A percentile compares a stretch with the other conserved stretches of the same genome.
phyloP scores from a whole-genome alignment of 306 rosid genomes.

The Morella rubra region DNA sequence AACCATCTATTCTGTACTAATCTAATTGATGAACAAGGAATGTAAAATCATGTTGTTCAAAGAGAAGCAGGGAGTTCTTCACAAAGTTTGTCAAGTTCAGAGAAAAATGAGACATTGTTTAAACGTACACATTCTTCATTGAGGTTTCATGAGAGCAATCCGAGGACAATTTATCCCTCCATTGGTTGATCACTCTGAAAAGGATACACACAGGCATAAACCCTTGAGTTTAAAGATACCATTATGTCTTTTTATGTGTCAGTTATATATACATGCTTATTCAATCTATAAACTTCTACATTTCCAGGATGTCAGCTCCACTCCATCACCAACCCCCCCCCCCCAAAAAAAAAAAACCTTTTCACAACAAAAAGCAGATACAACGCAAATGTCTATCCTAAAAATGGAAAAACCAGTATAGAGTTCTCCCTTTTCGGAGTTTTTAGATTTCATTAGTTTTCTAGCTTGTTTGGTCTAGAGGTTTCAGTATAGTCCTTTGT shows the following conservation, averaged over 20 bases:
- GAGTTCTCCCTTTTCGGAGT: too few relatives aligned
- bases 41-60: neutral
- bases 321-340: too few relatives aligned
- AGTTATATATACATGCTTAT: neutral
- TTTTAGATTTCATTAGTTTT: too few relatives aligned
- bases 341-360: too few relatives aligned
- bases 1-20: neutral
- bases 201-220: neutral
- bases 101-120: neutral
- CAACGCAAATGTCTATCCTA: neutral
- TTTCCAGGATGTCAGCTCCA: neutral
- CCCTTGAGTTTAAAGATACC: neutral
- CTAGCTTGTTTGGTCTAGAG: too few relatives aligned
- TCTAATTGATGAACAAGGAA: neutral
- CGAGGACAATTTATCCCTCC: neutral
- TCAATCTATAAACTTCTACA: neutral
- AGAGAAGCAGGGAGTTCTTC: neutral
- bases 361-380: neutral
- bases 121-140: neutral
- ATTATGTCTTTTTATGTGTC: neutral
- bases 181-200: neutral
- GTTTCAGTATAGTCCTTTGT: too few relatives aligned
- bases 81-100: neutral
- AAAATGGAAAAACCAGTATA: conserved; percentile 17
- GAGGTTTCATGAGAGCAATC: neutral